Evolutionary conservation across 306 rosid species (phyloP).

Genomic region (Pterocarpus santalinus): DNA sequence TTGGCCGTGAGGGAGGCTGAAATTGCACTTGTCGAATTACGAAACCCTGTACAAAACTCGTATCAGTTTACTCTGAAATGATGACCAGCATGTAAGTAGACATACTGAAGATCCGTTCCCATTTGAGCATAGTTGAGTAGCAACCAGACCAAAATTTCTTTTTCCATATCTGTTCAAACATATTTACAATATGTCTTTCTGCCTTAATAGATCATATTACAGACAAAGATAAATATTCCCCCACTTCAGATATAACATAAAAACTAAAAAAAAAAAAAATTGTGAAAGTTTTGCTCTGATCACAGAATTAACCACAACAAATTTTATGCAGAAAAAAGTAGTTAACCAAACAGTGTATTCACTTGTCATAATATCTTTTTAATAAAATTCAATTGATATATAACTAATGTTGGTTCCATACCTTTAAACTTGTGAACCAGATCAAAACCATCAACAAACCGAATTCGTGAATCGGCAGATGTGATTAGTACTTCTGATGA

Average conservation of each 20-base stretch:
- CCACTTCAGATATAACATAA: neutral
- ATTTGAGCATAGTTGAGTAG: constrained; percentile 25
- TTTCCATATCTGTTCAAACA: constrained; percentile 1
- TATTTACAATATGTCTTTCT: neutral
- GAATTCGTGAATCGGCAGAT: constrained; percentile 95
- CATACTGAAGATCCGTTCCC: constrained; percentile 36
- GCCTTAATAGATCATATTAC: neutral
- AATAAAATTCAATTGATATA: constrained; percentile 14
- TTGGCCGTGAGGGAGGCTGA: constrained; percentile 85
- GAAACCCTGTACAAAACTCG: constrained; percentile 74
- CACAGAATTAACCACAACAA: constrained; percentile 22
- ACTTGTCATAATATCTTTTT: constrained; percentile 19
- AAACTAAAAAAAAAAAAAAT: neutral
- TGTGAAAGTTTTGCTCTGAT: neutral
- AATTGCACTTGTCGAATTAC: constrained; percentile 83
- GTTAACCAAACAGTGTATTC: constrained; percentile 24
- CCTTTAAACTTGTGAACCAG: constrained; percentile 97
- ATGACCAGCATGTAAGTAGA: constrained; percentile 36
- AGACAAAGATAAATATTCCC: neutral
- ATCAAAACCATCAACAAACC: constrained; percentile 87
- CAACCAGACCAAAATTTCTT: neutral
- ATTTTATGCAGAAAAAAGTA: constrained; percentile 39
- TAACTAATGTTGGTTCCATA: constrained; percentile 41
- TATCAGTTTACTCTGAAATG: constrained; percentile 41
- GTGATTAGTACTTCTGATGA: constrained; percentile 92